phyloP scores from a whole-genome alignment of 345 rosid genomes.

The Diplotaxis tenuifolia region DNA sequence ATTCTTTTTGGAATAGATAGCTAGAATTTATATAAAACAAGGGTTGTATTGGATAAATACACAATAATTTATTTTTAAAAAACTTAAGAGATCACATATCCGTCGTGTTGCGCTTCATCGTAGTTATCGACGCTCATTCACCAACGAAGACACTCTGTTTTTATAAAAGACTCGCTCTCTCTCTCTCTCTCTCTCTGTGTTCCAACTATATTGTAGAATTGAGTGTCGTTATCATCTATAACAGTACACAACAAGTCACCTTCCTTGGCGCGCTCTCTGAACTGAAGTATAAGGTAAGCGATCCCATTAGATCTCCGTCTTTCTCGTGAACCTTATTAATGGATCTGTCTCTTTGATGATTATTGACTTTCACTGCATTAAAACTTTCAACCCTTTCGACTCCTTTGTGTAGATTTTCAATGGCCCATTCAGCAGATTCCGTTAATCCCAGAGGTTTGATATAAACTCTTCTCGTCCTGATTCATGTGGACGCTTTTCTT shows the following conservation, averaged over 20 bases:
- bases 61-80: neutral
- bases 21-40: neutral
- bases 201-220: slow-evolving; percentile 13
- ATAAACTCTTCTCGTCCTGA: neutral
- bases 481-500: neutral
- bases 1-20: neutral
- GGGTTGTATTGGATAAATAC: neutral
- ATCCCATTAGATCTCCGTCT: slow-evolving; percentile 11
- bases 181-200: neutral
- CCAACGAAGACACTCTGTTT: slow-evolving; percentile 1
- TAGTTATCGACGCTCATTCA: slow-evolving; percentile 24
- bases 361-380: slow-evolving; percentile 3
- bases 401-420: slow-evolving; percentile 22
- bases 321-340: neutral
- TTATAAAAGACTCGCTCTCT: neutral
- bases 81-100: slow-evolving; percentile 2
- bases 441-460: slow-evolving; percentile 84
- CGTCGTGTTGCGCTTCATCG: slow-evolving; percentile 34
- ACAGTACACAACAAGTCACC: neutral
- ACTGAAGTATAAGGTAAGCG: slow-evolving; percentile 21
- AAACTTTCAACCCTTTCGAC: neutral
- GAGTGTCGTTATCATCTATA: neutral
- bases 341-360: neutral
- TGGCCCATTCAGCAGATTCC: slow-evolving; percentile 67
- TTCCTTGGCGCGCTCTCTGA: neutral